Percentiles rank a stretch among this genome's conserved stretches.
These are phyloP conservation scores for Cladophialophora immunda DNA, from an alignment of 2,329 filamentous ascomycete genomes.

Conservation along the genomic window DNA sequence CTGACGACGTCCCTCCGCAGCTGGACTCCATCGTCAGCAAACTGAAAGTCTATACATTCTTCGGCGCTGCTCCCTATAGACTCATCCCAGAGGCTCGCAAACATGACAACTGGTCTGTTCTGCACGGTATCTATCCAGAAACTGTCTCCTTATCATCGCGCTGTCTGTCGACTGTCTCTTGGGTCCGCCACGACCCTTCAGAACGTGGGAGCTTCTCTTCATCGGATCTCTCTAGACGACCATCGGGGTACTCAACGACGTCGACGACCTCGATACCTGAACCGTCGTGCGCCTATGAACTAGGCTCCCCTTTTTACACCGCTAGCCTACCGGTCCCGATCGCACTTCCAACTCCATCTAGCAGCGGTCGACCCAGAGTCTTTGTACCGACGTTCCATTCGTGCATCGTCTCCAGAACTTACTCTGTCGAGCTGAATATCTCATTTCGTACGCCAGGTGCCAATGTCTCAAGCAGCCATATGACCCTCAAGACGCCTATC, in stretches of 20 bases:
- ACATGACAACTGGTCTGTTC: constrained; percentile 51
- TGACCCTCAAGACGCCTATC: constrained; percentile 54
- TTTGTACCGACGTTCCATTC: constrained; percentile 76
- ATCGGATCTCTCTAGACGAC: constrained; percentile 45
- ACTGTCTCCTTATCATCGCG: constrained; percentile 62
- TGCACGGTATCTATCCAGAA: constrained; percentile 63
- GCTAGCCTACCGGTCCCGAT: constrained; percentile 71
- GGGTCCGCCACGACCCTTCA: constrained; percentile 58
- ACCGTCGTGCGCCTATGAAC: constrained; percentile 47
- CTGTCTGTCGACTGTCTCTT: constrained; percentile 65
- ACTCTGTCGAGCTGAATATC: constrained; percentile 68
- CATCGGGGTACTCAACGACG: constrained; percentile 39
- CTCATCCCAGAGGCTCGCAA: constrained; percentile 57
- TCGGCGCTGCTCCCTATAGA: constrained; percentile 60
- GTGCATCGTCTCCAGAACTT: constrained; percentile 71
- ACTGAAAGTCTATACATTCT: constrained; percentile 67
- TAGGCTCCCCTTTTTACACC: constrained; percentile 64
- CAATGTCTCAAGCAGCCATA: constrained; percentile 49
- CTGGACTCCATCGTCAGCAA: constrained; percentile 63
- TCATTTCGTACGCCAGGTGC: constrained; percentile 60
- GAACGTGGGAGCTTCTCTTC: constrained; percentile 52
- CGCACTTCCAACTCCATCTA: constrained; percentile 58
- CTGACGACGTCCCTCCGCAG: constrained; percentile 60
- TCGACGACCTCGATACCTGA: constrained; percentile 40
- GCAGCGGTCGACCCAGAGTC: constrained; percentile 42